Evolutionary conservation across 495 filamentous ascomycete genomes (phyloP).

Genomic region (Aspergillus asperescens): DNA sequence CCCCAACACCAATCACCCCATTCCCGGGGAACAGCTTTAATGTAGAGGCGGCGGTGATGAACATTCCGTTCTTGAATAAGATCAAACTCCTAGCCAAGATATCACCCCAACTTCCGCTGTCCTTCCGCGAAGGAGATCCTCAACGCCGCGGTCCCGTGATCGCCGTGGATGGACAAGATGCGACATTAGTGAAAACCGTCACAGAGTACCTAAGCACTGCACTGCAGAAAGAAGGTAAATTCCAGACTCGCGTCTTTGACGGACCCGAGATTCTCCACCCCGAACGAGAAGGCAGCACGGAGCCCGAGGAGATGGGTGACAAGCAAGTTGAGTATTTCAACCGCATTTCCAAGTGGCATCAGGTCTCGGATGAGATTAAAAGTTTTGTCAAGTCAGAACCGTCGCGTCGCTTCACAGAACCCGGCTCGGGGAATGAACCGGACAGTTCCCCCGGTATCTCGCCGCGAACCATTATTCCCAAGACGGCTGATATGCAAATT

Average conservation of each 20-base stretch:
- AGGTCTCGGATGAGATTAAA: constrained; percentile 59
- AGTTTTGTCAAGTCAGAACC: constrained; percentile 50
- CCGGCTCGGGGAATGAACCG: constrained; percentile 19
- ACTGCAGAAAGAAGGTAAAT: constrained; percentile 53
- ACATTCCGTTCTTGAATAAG: constrained; percentile 64
- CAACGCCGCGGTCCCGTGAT: constrained; percentile 69
- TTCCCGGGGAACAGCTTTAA: constrained; percentile 32
- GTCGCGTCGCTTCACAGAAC: constrained; percentile 13
- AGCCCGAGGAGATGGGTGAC: constrained; percentile 34
- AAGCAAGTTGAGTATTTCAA: constrained; percentile 60
- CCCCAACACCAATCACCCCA: constrained; percentile 29
- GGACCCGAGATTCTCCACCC: constrained; percentile 43
- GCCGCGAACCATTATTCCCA: constrained; percentile 33
- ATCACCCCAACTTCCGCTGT: constrained; percentile 54
- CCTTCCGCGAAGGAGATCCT: constrained; percentile 35
- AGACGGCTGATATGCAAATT: constrained; percentile 28
- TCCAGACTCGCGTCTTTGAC: constrained; percentile 47
- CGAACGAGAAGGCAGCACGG: constrained; percentile 24
- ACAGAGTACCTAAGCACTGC: constrained; percentile 57
- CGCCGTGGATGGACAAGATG: constrained; percentile 70
- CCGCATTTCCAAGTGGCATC: constrained; percentile 69
- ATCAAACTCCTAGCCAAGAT: constrained; percentile 64
- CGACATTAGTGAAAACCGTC: constrained; percentile 47
- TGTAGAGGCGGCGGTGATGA: constrained; percentile 68
- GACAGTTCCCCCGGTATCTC: constrained; percentile 22